Percentiles rank a stretch among this genome's conserved stretches.
Conservation (phyloP, 805 yeast genomes). For the Jamesozyma jinghongensis region DNA sequence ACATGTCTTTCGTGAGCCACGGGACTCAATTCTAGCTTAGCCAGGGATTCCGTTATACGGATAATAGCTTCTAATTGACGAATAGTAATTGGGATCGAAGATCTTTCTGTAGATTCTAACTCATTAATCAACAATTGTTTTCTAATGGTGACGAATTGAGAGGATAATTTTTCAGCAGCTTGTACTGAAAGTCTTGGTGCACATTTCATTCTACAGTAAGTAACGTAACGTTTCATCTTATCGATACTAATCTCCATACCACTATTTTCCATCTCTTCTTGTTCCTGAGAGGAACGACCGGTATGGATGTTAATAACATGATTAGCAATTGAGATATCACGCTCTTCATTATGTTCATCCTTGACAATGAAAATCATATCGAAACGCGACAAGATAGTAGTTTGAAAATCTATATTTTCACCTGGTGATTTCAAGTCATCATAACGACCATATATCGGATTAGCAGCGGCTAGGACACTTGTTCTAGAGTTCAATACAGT, state of each 20-base stretch:
- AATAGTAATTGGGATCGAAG: constrained; percentile 93
- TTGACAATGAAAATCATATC: constrained; percentile 97
- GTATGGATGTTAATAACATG: constrained; percentile 95
- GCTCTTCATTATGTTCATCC: constrained; percentile 80
- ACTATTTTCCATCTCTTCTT: constrained; percentile 42
- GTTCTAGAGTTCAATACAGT: constrained; percentile 95
- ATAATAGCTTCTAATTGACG: constrained; percentile 97
- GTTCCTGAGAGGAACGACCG: constrained; percentile 43
- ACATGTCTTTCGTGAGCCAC: constrained; percentile 85
- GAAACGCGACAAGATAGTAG: constrained; percentile 92
- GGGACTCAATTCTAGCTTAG: constrained; percentile 75
- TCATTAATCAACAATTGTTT: constrained; percentile 75
- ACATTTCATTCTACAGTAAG: constrained; percentile 80
- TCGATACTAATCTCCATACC: constrained; percentile 82
- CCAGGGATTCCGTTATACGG: constrained; percentile 89
- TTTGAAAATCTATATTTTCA: constrained; percentile 95
- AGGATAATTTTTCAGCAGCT: constrained; percentile 82
- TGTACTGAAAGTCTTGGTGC: constrained; percentile 87
- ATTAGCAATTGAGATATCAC: constrained; percentile 84
- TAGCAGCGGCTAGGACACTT: constrained; percentile 94
- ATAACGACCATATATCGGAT: constrained; percentile 93
- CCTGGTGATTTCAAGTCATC: constrained; percentile 96
- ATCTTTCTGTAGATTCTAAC: constrained; percentile 72
- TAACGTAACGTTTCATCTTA: constrained; percentile 84
- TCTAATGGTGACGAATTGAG: constrained; percentile 88